Evolutionary conservation across 2,329 filamentous ascomycete genomes (phyloP), one percentile per base, ranked within the genome.

Genomic region (Verticillium alfalfae): DNA sequence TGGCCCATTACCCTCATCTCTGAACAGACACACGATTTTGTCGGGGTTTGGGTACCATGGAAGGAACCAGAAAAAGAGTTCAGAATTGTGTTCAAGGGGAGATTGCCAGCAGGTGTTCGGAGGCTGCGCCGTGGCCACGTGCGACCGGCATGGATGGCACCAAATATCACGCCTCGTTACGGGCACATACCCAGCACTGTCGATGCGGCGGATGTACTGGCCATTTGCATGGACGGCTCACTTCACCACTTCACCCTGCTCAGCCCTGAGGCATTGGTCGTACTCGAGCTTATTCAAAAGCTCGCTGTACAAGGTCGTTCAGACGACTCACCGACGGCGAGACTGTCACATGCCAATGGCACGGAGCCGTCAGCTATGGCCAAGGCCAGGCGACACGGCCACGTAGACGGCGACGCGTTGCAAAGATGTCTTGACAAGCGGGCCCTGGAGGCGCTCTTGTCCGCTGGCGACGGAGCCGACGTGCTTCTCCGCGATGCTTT

Each of bases 201-300:
- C 3, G 78, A 81, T 54, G 79, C 75, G 7, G 75, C 77, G 5
- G 84, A 87, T 63, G 76, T 87, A 61, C 71, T 93, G 38, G 91
- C 90, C 1, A 79, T 88, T 7, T 84, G 84, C 7, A 81, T 92
- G 38, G 86, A 91, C 68, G 91, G 91, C 1, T 86, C 88, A 0
- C 69, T 93, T 31, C 85, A 85, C 64, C 84, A 89, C 61, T 89
- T 97, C 67, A 84, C 84, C 1, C 75, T 93, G 15, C 75, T 98
- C 0, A 77, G 81, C 10, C 69, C 82, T 18, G 74, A 83, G 2
- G 82, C 88, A 8, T 90, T 89, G 85, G 81, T 82, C 7, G 78
- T 96, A 4, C 79, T 98, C 5, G 82, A 83, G 62, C 86, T 94
- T 65, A 71, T 97, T 1, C 88, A 96, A 69, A 88, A 89, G 62